phyloP scores from a whole-genome alignment of 768 basidiomycete species.

The Russula sp. region DNA sequence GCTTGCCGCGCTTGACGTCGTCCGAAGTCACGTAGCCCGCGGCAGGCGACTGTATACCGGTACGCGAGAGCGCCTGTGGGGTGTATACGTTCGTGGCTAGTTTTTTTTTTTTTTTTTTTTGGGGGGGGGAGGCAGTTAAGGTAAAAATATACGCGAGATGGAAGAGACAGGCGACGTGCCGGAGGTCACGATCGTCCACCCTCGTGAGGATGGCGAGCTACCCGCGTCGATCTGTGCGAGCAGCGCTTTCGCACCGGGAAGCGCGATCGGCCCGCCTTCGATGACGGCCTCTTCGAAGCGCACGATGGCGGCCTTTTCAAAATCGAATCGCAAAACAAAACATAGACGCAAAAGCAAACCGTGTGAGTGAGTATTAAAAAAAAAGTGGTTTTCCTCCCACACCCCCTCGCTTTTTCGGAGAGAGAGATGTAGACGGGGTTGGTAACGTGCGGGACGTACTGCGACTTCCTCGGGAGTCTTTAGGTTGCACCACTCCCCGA shows the following conservation, averaged over 20 bases:
- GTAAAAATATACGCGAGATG: too few species aligned
- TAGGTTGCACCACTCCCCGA: conserved; percentile 63
- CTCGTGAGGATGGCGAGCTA: conserved; percentile 29
- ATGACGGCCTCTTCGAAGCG: conserved; percentile 78
- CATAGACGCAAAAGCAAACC: too few species aligned
- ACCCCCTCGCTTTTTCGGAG: neutral
- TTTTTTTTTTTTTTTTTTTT: neutral
- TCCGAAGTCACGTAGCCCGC: conserved; percentile 67
- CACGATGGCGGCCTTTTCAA: conserved; percentile 48
- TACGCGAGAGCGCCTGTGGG: conserved; percentile 55
- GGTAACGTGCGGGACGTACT: conserved; percentile 35
- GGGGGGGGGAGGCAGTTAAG: conserved; percentile 34
- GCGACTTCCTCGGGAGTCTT: conserved; percentile 48
- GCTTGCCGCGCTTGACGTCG: conserved; percentile 70
- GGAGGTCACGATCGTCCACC: conserved; percentile 85
- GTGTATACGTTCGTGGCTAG: conserved; percentile 73
- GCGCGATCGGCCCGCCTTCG: conserved; percentile 50
- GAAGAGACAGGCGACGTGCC: conserved; percentile 60
- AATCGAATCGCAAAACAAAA: neutral
- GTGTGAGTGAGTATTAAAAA: neutral
- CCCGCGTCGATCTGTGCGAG: conserved; percentile 32
- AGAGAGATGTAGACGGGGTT: neutral
- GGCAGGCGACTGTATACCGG: conserved; percentile 53
- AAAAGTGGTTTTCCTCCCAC: too few species aligned
- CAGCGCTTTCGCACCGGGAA: conserved; percentile 61